Conservation (phyloP, 768 basidiomycete species). For the Flagelloscypha sp. region DNA sequence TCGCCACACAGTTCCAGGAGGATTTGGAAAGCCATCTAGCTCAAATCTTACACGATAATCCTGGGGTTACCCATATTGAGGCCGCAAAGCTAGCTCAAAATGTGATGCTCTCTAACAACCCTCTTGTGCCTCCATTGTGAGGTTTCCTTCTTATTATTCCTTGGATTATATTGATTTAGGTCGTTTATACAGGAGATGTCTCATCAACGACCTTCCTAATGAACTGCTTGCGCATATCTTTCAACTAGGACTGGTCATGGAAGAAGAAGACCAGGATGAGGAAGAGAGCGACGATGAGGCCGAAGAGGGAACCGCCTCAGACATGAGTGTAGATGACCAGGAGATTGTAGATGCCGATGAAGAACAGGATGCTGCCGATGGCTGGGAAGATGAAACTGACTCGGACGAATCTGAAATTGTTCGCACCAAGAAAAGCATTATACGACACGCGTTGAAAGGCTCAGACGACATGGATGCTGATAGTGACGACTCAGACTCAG, state of each 20-base stretch:
- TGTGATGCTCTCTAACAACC: conserved; percentile 37
- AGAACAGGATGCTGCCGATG: conserved; percentile 23
- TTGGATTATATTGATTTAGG: no score
- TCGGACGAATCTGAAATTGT: conserved; percentile 4
- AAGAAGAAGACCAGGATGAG: conserved; percentile 24
- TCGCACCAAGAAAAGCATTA: conserved; percentile 12
- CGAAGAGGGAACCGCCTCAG: conserved; percentile 22
- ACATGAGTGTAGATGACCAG: conserved; percentile 10
- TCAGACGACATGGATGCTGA: conserved; percentile 18
- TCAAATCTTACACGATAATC: conserved; percentile 12
- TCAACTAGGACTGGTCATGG: conserved; percentile 31
- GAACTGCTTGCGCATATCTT: conserved; percentile 54
- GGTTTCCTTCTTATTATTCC: no score
- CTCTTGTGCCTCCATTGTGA: conserved; percentile 42
- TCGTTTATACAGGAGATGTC: conserved; percentile 37
- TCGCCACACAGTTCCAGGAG: conserved; percentile 11
- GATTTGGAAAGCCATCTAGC: conserved; percentile 3
- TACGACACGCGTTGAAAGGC: conserved; percentile 15
- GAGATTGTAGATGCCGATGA: conserved; percentile 10
- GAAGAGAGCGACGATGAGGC: conserved; percentile 28
- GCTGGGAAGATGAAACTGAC: conserved; percentile 18
- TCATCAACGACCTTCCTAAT: conserved; percentile 44
- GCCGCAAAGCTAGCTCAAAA: conserved; percentile 26
- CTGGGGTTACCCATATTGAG: conserved; percentile 18
- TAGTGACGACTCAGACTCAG: conserved; percentile 13